Evolutionary conservation across 208 protist genomes (phyloP).

Genomic region (Naegleria fowleri): DNA sequence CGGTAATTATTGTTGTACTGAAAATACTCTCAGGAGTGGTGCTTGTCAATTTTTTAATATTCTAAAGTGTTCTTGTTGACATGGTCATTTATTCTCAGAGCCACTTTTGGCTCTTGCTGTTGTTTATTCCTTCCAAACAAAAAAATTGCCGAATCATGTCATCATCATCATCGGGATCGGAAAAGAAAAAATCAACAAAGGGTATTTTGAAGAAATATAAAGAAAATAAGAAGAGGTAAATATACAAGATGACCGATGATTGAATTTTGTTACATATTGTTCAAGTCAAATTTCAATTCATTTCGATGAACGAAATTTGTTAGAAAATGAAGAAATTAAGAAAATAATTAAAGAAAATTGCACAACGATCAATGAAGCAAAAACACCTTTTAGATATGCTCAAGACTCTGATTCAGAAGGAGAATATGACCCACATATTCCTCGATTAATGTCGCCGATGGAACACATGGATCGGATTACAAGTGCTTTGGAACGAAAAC

Average conservation of each 20-base stretch:
- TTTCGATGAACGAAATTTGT: not conserved
- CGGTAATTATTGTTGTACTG: too few species aligned
- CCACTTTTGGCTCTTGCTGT: too few species aligned
- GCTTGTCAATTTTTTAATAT: too few species aligned
- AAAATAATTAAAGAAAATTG: slow-evolving; percentile 9
- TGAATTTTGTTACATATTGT: not conserved
- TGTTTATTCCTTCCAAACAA: too few species aligned
- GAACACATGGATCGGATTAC: not conserved
- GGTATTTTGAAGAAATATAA: slow-evolving; percentile 1
- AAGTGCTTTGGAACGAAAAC: not conserved
- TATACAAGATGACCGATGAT: too few species aligned
- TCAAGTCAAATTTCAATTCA: not conserved
- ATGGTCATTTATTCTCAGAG: too few species aligned
- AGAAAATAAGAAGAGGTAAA: not conserved
- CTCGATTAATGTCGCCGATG: not conserved
- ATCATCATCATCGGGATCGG: not conserved
- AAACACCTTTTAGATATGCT: not conserved
- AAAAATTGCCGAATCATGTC: not conserved
- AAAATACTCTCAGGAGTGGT: too few species aligned
- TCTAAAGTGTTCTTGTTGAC: too few species aligned
- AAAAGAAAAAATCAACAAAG: not conserved
- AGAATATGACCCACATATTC: not conserved
- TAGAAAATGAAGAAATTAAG: not conserved
- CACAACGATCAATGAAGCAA: not conserved
- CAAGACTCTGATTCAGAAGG: not conserved